Evolutionary conservation across 345 rosid genomes (phyloP).

Genomic region (Eucalyptus cladocalyx): DNA sequence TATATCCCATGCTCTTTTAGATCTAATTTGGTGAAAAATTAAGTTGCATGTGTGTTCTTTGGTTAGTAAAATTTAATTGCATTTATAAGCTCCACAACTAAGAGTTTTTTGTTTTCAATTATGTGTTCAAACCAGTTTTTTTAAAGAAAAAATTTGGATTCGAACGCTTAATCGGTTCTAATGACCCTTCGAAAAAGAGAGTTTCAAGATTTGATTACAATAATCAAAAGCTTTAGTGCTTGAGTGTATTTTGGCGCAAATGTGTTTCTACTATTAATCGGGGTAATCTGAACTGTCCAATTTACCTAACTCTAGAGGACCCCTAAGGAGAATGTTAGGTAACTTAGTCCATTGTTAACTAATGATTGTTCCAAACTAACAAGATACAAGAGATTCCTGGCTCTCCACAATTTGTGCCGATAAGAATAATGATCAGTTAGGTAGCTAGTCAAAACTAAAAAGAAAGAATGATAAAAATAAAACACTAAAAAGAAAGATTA

Average conservation of each 20-base stretch:
- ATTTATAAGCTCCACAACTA: neutral
- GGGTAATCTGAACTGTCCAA: neutral
- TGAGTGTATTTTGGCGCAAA: neutral
- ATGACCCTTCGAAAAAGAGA: neutral
- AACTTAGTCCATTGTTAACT: neutral
- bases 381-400: neutral
- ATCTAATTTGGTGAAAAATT: neutral
- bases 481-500: neutral
- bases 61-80: neutral
- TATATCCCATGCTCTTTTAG: neutral
- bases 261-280: neutral
- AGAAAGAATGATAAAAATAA: neutral
- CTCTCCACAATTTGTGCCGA: neutral
- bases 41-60: too few species aligned
- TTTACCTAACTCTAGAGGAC: neutral
- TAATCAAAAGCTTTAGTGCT: neutral
- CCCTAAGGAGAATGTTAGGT: neutral
- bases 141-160: neutral
- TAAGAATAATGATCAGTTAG: neutral
- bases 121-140: neutral
- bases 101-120: neutral
- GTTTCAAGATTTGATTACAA: neutral
- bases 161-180: rapidly evolving
- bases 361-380: neutral
- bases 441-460: neutral